Evolutionary conservation across 2,329 filamentous ascomycete genomes (phyloP).

Genomic region (Aspergillus ustus): DNA sequence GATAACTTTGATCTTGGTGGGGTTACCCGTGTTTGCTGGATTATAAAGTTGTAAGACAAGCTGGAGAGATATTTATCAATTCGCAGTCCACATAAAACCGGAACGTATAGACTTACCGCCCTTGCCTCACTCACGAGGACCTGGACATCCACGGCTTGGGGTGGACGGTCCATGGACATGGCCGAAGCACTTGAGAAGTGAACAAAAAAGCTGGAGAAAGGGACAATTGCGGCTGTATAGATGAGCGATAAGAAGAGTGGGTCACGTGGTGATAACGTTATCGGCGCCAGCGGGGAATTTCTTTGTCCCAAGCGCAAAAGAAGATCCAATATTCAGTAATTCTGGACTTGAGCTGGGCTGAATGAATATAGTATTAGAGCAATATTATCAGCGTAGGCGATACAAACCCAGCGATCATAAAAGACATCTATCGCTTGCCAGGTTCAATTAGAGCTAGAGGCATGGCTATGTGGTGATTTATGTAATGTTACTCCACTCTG

Average conservation of each 20-base stretch:
- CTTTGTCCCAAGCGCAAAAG: not conserved
- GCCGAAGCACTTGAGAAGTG: conserved; percentile 27
- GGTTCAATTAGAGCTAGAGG: not conserved
- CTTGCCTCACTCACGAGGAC: conserved; percentile 36
- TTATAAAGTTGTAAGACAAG: conserved; percentile 47
- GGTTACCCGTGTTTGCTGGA: conserved; percentile 50
- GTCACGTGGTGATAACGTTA: conserved; percentile 35
- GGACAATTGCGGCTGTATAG: conserved; percentile 18
- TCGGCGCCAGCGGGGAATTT: conserved; percentile 4
- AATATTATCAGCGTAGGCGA: not conserved
- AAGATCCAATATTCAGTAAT: not conserved
- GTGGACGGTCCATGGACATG: conserved; percentile 32
- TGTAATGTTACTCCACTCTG: not conserved
- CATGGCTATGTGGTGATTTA: not conserved
- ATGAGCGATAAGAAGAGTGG: conserved; percentile 18
- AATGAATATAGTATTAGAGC: not conserved
- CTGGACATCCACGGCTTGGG: conserved; percentile 30
- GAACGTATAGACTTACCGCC: conserved; percentile 24
- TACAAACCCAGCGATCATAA: not conserved
- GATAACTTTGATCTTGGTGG: conserved; percentile 54
- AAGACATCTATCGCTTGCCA: not conserved
- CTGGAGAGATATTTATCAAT: conserved; percentile 29
- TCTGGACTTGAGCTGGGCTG: not conserved
- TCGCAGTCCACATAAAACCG: not conserved
- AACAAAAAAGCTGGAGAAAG: conserved; percentile 10